A percentile compares a stretch with the other conserved stretches of the same genome.
Evolutionary conservation across 768 basidiomycete genomes (phyloP).

Genomic region (Symmetrospora coprosmae): DNA sequence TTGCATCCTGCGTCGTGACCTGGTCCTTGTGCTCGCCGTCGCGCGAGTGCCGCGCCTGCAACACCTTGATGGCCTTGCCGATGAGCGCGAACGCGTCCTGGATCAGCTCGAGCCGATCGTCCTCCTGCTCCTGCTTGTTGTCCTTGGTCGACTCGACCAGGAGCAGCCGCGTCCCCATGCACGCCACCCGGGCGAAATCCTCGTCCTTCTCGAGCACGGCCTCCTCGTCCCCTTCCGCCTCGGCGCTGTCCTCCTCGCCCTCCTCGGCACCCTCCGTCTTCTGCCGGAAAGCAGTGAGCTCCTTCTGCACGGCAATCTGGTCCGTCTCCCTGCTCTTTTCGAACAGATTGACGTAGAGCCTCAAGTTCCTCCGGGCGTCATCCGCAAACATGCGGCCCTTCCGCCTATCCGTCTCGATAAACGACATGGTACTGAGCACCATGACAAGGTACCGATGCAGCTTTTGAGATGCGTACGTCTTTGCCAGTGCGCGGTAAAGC

Average conservation of each 20-base stretch:
- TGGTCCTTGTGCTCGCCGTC: conserved; percentile 3
- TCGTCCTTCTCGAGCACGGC: not conserved
- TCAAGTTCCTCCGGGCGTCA: conserved; percentile 3
- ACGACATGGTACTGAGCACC: not conserved
- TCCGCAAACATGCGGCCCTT: not conserved
- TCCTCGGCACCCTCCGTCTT: not conserved
- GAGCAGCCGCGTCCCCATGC: conserved; percentile 9
- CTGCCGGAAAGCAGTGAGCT: too few relatives aligned
- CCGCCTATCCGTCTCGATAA: not conserved
- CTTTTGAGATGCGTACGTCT: conserved; percentile 5
- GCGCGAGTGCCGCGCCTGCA: not conserved
- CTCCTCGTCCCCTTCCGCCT: conserved; percentile 1
- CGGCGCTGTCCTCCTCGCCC: not conserved
- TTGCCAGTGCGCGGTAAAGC: conserved; percentile 1
- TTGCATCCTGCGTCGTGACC: not conserved
- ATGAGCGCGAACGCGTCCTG: not conserved
- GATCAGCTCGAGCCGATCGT: conserved; percentile 2
- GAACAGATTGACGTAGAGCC: conserved; percentile 12
- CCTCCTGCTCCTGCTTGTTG: conserved; percentile 15
- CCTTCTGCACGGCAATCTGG: not conserved
- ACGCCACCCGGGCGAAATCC: not conserved
- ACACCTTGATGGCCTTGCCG: not conserved
- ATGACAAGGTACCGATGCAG: conserved; percentile 3
- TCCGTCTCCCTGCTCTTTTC: conserved; percentile 18
- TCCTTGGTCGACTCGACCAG: conserved; percentile 4